Evolutionary conservation across 805 yeast species (phyloP).

Genomic region (Suhomyces xylopsoci): DNA sequence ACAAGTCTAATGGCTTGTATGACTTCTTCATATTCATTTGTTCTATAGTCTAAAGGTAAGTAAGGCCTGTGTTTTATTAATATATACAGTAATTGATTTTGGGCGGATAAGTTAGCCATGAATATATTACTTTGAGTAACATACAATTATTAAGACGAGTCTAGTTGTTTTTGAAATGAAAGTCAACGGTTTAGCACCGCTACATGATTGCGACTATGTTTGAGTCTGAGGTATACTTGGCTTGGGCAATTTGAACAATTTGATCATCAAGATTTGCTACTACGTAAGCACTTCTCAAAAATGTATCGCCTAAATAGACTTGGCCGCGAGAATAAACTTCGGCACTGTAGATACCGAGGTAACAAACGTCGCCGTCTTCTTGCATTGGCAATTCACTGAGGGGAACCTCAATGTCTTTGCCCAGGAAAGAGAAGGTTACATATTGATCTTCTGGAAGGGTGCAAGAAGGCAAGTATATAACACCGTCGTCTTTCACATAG

Average conservation of each 20-base stretch:
- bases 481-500: not conserved
- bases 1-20: not conserved
- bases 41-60: conserved; percentile 6
- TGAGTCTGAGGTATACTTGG: conserved; percentile 17
- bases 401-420: conserved; percentile 6
- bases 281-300: conserved; percentile 60
- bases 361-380: not conserved
- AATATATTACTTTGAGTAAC: not conserved
- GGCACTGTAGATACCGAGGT: not conserved
- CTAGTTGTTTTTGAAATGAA: no score
- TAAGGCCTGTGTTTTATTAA: conserved; percentile 8
- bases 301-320: conserved; percentile 59
- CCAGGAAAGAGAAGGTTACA: conserved; percentile 7
- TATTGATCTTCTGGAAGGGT: conserved; percentile 7
- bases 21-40: conserved; percentile 4
- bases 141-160: no score
- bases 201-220: conserved; percentile 1
- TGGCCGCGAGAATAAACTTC: not conserved
- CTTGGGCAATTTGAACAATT: conserved; percentile 48
- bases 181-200: no score
- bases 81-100: conserved; percentile 2
- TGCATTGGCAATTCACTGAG: conserved; percentile 5
- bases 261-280: conserved; percentile 61
- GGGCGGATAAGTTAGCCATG: not conserved
- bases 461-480: conserved; percentile 1